Conservation (phyloP, 345 rosid species). For the Eucalyptus curtisii region DNA sequence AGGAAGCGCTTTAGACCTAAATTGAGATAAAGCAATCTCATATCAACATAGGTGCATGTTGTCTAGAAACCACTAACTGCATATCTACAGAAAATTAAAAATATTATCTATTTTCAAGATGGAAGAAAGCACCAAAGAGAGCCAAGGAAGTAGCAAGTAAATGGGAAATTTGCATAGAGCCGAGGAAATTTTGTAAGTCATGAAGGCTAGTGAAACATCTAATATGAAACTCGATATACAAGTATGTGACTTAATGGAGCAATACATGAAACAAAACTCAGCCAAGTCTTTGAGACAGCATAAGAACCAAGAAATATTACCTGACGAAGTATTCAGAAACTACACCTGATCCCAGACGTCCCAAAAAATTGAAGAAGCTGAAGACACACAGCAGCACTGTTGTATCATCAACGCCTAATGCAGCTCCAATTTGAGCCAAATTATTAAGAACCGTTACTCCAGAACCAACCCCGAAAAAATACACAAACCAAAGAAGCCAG, state of each 20-base stretch:
- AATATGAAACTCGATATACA: not conserved
- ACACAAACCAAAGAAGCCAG: conserved; percentile 92
- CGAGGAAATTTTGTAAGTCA: not conserved
- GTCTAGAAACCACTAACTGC: not conserved
- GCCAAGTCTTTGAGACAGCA: not conserved
- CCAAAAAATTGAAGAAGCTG: conserved; percentile 79
- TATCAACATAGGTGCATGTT: not conserved
- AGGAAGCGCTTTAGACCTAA: conserved; percentile 52
- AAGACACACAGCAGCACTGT: conserved; percentile 60
- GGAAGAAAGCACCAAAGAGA: not conserved
- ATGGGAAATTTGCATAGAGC: not conserved
- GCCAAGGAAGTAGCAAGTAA: not conserved
- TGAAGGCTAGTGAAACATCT: not conserved
- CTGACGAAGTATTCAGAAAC: conserved; percentile 88
- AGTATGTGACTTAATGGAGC: not conserved
- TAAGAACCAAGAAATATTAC: conserved; percentile 7
- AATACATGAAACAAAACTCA: not conserved
- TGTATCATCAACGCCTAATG: conserved; percentile 64
- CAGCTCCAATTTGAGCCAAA: conserved; percentile 86
- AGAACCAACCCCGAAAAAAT: conserved; percentile 86
- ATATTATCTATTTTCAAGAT: not conserved
- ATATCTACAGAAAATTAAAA: not conserved
- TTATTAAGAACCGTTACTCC: conserved; percentile 87
- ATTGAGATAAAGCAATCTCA: not conserved
- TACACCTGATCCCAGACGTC: conserved; percentile 81